Base-by-base conservation (phyloP, 1,284 basidiomycete genomes). In the Neonothopanus nambi region DNA sequence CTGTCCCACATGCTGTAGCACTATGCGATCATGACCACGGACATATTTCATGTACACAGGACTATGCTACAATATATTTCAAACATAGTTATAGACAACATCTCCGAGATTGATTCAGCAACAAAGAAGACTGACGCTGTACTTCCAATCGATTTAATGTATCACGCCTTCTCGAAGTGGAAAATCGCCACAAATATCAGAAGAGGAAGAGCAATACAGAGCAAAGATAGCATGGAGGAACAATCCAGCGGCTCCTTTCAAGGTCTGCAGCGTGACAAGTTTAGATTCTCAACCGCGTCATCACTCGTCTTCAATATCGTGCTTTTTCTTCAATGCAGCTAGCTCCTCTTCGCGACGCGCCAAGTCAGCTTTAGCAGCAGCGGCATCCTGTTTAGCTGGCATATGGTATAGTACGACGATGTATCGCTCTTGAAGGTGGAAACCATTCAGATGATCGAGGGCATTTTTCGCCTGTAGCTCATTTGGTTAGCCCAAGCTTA, bases 341-440 rank as follows among this genome's bases (percentile, higher is more conserved):
- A 99, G 76, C 60, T 98, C 95, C 67, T 94, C 89, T 74, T 99
- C 97, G 66, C 96, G 79, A 62, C 85, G 85, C 21, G 92, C 92
- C 48, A 99, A 73, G 60, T 99, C 96, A 21, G 93, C 92, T 68
- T 98, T 98, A 18, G 91, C 91, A 12, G 91, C 89, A 1, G 91
- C 91, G 2, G 92, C 91, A 61, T 97, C 93, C 65, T 95, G 91
- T 70, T 95, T 93, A 18, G 93, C 89, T 36, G 95, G 95, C 85
- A 98, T 96, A 68, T 99, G 96, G 66, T 97, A 98, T 24, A 99
- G 76, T 13, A 99, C 96, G 50, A 95, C 93, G 54, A 99, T 96
- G 72, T 99, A 99, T 30, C 97, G 87, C 71, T 98, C 96, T 76
- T 97, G 94, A 58, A 99, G 73, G 75, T 99, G 96, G 77, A 99